Evolutionary conservation across 164 flowering plant genomes (phyloP), one percentile per base, ranked within the genome.

Genomic region (Echeveria elegans): DNA sequence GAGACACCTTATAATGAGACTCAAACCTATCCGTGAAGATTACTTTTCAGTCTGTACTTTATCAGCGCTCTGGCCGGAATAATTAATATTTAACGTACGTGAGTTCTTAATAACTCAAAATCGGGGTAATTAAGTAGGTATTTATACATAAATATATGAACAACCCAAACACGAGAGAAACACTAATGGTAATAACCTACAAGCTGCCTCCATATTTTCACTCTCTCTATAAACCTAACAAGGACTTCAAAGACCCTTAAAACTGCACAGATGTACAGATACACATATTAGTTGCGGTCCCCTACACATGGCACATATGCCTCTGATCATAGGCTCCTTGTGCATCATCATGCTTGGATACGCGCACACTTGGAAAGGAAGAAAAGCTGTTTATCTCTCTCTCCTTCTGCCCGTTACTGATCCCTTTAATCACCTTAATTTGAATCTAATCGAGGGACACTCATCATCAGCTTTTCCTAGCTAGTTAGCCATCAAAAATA

Each of bases 281-380:
- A 6, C 11, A 47, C n/a, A n/a, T 16, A 4, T 5, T 56, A 26
- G 32, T 3, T 56, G 32, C 26, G 61, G 61, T 56, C 61, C 61
- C 61, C 61, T 28, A 23, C 61, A 14, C 14, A 29, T 14, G 12
- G 61, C 61, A 56, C 14, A 56, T 56, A 56, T 56, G 61, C 61
- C 61, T n/a, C n/a, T 56, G 32, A 50, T n/a, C n/a, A 56, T 56
- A 12, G 32, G 61, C 61, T 56, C 61, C 61, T 56, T 14, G 61
- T 56, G 61, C 26, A 56, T 28, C 61, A 56, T 56, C 61, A 56
- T 26, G 32, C 32, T 56, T 56, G 61, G 32, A 24, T 53, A 9
- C 26, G 9, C 30, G 15, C 60, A 53, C 60, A 53, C 60, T 53
- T 53, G 30, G 32, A 56, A 56, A 56, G 58, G 23, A 56, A 14